Base-by-base conservation (phyloP, 2,329 filamentous ascomycete genomes). In the Diplodia corticola region DNA sequence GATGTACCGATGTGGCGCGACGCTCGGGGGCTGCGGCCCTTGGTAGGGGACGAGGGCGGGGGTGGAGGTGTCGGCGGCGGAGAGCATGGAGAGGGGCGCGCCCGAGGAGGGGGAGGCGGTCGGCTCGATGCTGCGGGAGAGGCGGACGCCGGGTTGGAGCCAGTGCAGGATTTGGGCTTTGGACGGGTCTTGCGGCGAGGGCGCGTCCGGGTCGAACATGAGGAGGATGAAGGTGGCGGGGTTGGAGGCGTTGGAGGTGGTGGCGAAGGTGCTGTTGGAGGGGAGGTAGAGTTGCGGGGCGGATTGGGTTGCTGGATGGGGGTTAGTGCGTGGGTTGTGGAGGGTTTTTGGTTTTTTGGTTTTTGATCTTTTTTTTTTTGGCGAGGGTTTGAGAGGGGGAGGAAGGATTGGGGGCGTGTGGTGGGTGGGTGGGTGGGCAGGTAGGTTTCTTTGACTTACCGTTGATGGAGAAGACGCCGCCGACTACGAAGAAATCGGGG, bases 191-290 rank as follows among this genome's bases (percentile, higher is more conserved):
- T 63, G 54, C 22, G 67, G 67, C 3, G 64, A 53, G 22, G 67
- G 64, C 35, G 67, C 67, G 49, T 68, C 67, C 22, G 67, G 67
- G 64, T 68, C 67, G 15, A 67, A 37, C 67, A 68, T 68, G 1
- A 67, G 49, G 60, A 64, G 24, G 49, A 64, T 20, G 65, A 57
- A 64, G 20, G 65, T 65, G 6, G 63, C 26, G 0, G 63, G 63
- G 3, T 48, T 40, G 5, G 63, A 24, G 63, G 26, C 15, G 51
- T 59, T 59, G 61, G 33, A 24, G 24, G 48, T 9, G 24, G 37
- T 30, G 24, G 51, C 22, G 50, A 30, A 57, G 26, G 63, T 65
- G 17, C 33, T 22, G 63, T 65, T 65, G 40, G 53, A 28, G 20
- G 63, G 53, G 28, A 65, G 51, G 53, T 40, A 65, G 63, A 65